A percentile compares a stretch with the other conserved stretches of the same genome.
These are phyloP conservation scores for Fusarium staphyleae DNA, from an alignment of 2,329 filamentous ascomycete genomes.

Conservation along the genomic window DNA sequence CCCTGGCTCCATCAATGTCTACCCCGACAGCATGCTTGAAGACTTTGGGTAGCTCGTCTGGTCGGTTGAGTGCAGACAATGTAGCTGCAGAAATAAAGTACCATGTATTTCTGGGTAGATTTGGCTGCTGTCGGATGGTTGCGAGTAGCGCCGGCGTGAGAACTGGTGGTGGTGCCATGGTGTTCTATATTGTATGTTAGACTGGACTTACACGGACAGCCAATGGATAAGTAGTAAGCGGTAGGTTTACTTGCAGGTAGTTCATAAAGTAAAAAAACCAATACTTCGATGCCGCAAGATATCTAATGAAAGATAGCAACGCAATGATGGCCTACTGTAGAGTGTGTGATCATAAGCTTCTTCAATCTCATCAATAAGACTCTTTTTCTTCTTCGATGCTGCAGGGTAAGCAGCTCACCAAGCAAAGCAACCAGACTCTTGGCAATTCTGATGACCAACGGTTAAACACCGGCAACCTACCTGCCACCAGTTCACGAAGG, in stretches of 20 bases:
- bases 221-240: neutral
- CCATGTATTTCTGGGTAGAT: constrained; percentile 38
- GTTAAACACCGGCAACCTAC: constrained; percentile 22
- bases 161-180: constrained; percentile 29
- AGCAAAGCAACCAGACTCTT: neutral
- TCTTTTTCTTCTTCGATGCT: constrained; percentile 6
- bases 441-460: constrained; percentile 13
- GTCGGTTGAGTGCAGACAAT: constrained; percentile 35
- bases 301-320: too few species aligned
- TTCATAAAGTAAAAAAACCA: too few species aligned
- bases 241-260: too few species aligned
- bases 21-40: constrained; percentile 22
- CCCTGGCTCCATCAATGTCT: neutral
- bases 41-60: constrained; percentile 34
- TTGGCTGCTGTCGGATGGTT: constrained; percentile 33
- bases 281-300: too few species aligned
- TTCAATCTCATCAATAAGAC: neutral
- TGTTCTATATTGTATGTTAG: neutral
- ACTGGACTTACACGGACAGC: neutral
- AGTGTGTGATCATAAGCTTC: neutral
- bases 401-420: constrained; percentile 25
- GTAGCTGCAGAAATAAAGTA: constrained; percentile 40
- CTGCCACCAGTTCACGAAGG: constrained; percentile 1
- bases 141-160: constrained; percentile 34
- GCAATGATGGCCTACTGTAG: neutral